Conservation (phyloP, 2,329 filamentous ascomycete species). For the Dothistroma septosporum region DNA sequence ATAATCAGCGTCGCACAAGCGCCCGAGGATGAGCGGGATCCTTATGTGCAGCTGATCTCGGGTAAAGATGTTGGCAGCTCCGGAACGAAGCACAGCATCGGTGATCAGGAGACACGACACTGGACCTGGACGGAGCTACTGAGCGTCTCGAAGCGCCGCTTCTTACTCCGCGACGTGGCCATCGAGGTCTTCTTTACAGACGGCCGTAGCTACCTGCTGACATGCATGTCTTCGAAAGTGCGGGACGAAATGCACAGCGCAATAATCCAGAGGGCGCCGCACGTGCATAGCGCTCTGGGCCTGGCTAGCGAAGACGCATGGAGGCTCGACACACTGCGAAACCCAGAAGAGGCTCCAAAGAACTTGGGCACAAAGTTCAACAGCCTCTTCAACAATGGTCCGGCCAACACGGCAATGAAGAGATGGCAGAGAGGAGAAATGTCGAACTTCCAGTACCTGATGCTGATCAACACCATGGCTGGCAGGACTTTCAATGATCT, state of each 20-base stretch:
- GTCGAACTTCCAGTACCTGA: slow-evolving; percentile 97
- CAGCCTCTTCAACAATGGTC: slow-evolving; percentile 80
- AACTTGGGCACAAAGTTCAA: slow-evolving; percentile 83
- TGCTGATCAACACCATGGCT: slow-evolving; percentile 97
- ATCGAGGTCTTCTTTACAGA: slow-evolving; percentile 98
- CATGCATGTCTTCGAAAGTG: slow-evolving; percentile 66
- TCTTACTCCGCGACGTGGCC: slow-evolving; percentile 90
- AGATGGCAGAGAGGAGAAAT: slow-evolving; percentile 92
- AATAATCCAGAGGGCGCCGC: slow-evolving; percentile 73
- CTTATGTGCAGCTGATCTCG: slow-evolving; percentile 90
- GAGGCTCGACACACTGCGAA: slow-evolving; percentile 80
- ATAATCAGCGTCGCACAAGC: slow-evolving; percentile 97
- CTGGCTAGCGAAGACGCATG: slow-evolving; percentile 76
- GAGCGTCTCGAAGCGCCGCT: slow-evolving; percentile 91
- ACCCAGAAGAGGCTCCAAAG: slow-evolving; percentile 59
- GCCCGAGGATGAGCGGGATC: slow-evolving; percentile 84
- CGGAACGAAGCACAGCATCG: slow-evolving; percentile 42
- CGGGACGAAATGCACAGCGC: slow-evolving; percentile 78
- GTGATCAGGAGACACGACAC: slow-evolving; percentile 76
- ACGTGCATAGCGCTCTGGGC: slow-evolving; percentile 61
- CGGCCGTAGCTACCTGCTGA: slow-evolving; percentile 89
- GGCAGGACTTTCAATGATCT: slow-evolving; percentile 96
- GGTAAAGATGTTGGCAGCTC: slow-evolving; percentile 63
- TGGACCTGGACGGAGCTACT: slow-evolving; percentile 96
- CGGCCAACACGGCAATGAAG: slow-evolving; percentile 78